Evolutionary conservation across 2,329 filamentous ascomycete species (phyloP), one percentile per base, ranked within the genome.

Genomic region (Thermoascus crustaceus): DNA sequence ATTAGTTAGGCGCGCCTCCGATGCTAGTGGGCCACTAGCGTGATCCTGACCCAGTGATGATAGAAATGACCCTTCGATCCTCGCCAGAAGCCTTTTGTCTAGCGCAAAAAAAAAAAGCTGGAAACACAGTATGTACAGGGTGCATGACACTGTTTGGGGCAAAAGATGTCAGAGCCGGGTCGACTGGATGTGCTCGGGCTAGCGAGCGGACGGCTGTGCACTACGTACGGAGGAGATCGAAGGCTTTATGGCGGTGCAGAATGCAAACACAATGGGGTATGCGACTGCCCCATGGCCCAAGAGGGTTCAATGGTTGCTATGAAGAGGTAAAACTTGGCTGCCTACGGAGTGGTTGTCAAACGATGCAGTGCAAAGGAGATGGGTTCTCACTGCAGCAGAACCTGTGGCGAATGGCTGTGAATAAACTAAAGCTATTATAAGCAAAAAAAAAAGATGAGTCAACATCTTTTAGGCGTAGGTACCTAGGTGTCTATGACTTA

Each of bases 171-270:
- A 82, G 19, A 81, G 89, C 50, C 79, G 87, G 22, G 89, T 98
- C 17, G 91, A 96, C 53, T 98, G 91, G 85, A 95, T 98, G 86
- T 98, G 98, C 63, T 82, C 49, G 89, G 89, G 1, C 87, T 91
- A 5, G 83, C 83, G 26, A 73, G 67, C 38, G 82, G 39, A 13
- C 81, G 32, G 73, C 71, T 38, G 85, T 85, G 22, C 80, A 85
- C 77, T 24, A 78, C 65, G 0, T 24, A 78, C 65, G 0, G 89
- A 95, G 59, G 91, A 96, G 63, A 87, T 85, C 66, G 91, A 98
- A 55, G 86, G 84, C 3, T 98, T 75, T 42, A 70, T 82, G 67
- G 75, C 77, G 0, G 49, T 78, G 33, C 76, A 81, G 42, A 35
- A 39, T 48, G 80, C 81, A 17, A 86, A 85, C 54, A 83, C 76